Evolutionary conservation across 2,329 filamentous ascomycete genomes (phyloP).

Genomic region (Rhynchosporium graminicola): DNA sequence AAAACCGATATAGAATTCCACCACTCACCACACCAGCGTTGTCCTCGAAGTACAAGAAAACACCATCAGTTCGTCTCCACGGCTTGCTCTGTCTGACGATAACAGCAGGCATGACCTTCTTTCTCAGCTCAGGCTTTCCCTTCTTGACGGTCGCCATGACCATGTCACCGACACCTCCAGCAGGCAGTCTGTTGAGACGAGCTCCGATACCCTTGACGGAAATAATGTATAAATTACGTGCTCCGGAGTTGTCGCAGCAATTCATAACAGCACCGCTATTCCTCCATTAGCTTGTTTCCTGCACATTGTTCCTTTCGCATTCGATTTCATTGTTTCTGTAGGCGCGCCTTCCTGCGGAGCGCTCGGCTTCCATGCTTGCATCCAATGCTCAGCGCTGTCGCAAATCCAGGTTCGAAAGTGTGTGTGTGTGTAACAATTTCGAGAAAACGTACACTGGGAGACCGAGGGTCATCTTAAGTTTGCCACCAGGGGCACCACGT

Average conservation of each 20-base stretch:
- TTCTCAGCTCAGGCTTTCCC: conserved; percentile 99
- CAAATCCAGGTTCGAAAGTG: background rate
- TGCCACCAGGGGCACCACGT: conserved; percentile 96
- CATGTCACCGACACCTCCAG: conserved; percentile 98
- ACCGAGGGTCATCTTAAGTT: conserved; percentile 99
- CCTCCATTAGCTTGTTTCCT: conserved; percentile 5
- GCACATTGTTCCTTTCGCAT: background rate
- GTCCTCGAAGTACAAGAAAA: conserved; percentile 99
- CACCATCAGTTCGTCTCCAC: conserved; percentile 97
- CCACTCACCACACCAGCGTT: conserved; percentile 94
- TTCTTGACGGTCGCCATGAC: conserved; percentile 99
- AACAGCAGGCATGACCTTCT: conserved; percentile 99
- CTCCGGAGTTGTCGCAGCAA: conserved; percentile 99
- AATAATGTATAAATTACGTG: conserved; percentile 99
- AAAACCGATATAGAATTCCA: background rate
- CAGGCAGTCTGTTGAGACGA: conserved; percentile 94
- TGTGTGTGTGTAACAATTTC: conserved; percentile 3
- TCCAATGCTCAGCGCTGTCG: background rate
- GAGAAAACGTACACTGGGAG: conserved; percentile 86
- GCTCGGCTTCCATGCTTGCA: background rate
- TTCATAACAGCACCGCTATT: conserved; percentile 97
- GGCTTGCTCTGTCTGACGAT: conserved; percentile 99
- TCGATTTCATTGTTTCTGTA: too few relatives aligned
- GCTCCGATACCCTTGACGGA: conserved; percentile 98
- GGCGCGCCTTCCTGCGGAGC: background rate